phyloP scores from a whole-genome alignment of 2,329 filamentous ascomycete species.

The Bipolaris oryzae region DNA sequence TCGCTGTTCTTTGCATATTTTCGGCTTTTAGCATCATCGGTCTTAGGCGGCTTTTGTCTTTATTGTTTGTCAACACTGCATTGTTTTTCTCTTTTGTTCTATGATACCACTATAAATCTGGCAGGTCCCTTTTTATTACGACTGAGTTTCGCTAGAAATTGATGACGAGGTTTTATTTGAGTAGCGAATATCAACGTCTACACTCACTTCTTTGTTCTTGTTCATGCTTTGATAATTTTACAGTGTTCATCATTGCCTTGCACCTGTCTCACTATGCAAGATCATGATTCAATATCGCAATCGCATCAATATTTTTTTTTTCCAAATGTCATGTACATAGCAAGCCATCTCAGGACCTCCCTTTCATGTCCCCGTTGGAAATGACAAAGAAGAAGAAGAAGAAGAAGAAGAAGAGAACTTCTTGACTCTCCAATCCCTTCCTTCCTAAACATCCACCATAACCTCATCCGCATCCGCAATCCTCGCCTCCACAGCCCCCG shows the following conservation, averaged over 20 bases:
- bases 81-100: not conserved
- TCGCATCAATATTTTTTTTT: too few species aligned
- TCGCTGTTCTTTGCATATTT: not conserved
- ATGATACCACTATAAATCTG: conserved; percentile 18
- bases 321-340: too few species aligned
- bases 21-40: not conserved
- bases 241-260: too few species aligned
- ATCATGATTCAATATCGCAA: too few species aligned
- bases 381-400: too few species aligned
- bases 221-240: too few species aligned
- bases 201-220: not conserved
- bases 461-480: not conserved
- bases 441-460: not conserved
- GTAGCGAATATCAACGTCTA: not conserved
- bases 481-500: conserved; percentile 59
- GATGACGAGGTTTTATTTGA: not conserved
- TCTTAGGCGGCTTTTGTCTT: not conserved
- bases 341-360: too few species aligned
- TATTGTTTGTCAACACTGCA: not conserved
- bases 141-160: not conserved
- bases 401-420: not conserved
- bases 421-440: not conserved
- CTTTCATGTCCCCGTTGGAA: too few species aligned
- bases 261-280: too few species aligned
- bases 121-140: conserved; percentile 9